Base-by-base conservation (phyloP, 2,329 filamentous ascomycete genomes). In the Chaetomium globosum region DNA sequence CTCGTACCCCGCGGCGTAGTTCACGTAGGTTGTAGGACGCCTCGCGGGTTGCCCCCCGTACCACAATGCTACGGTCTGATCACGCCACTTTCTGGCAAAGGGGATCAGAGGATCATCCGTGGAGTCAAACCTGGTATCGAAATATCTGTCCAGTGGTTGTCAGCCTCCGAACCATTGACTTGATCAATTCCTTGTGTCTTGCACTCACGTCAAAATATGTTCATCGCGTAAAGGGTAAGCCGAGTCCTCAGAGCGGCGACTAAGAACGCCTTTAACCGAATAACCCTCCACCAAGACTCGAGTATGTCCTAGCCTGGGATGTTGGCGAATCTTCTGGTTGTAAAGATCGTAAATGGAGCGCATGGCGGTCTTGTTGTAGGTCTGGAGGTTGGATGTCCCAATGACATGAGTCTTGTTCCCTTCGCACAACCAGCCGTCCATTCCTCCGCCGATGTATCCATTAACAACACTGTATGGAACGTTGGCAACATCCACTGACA, bases 1-100 rank as follows among this genome's bases (percentile, higher is more conserved):
- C 54, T 69, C 67, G 21, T 51, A 23, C 2, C 61, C 61, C 3
- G 36, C n/a, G 13, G 67, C 63, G 48, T 69, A 69, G 52, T 69
- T 67, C 19, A 69, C 67, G 28, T 69, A 67, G n/a, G 57, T 28
- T 1, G n/a, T 30, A n/a, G 49, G 39, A 28, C 26, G 57, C 39
- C n/a, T 43, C 3, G 16, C 16, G 16, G 39, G 39, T 5, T 43
- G 39, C 7, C 39, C 39, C 3, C 16, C 39, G 16, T 43, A 19
- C 39, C 39, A 43, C 39, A 43, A 6, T 16, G 39, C 39, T 16
- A 43, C 39, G 2, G 39, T 43, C 16, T 43, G 39, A 16, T 43
- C 39, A 19, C 39, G 39, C 39, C 39, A 43, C 7, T 43, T n/a
- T n/a, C 16, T 43, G 39, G 39, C 39, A n/a, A 43, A 43, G 16